A percentile compares a stretch with the other conserved stretches of the same genome.
These are phyloP conservation scores for Peronosclerospora sorghi DNA, from an alignment of 352 stramenopile genomes.

Conservation along the genomic window DNA sequence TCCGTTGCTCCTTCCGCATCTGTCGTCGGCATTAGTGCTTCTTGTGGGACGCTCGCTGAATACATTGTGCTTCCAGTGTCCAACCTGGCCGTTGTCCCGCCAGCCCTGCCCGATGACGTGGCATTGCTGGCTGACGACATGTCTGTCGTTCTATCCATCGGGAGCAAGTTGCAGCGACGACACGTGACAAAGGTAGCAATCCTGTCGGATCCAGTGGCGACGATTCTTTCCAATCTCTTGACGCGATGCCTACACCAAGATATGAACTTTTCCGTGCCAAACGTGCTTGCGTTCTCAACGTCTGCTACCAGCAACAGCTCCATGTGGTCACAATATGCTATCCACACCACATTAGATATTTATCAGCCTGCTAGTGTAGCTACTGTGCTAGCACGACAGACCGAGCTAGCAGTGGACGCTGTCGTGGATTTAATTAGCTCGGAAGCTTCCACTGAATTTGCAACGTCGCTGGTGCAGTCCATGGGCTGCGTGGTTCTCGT, in stretches of 20 bases:
- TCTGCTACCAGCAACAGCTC: conserved; percentile 3
- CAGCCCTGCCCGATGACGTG: conserved; percentile 26
- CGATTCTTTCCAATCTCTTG: conserved; percentile 23
- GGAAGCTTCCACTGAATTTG: conserved; percentile 30
- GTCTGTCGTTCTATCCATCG: conserved; percentile 27
- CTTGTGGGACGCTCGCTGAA: conserved; percentile 25
- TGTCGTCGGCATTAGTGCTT: conserved; percentile 26
- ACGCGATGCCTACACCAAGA: conserved; percentile 19
- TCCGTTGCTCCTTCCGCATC: too few species aligned
- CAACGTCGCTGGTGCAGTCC: conserved; percentile 29
- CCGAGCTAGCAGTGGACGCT: conserved; percentile 24
- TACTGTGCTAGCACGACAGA: conserved; percentile 13
- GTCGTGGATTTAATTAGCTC: conserved; percentile 44
- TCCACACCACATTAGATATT: conserved; percentile 24
- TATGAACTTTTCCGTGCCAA: conserved; percentile 6
- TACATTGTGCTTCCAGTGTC: conserved; percentile 29
- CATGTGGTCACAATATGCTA: conserved; percentile 13
- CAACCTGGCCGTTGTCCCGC: conserved; percentile 23
- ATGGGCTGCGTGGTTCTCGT: conserved; percentile 36
- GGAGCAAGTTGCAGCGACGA: conserved; percentile 15
- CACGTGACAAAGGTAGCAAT: conserved; percentile 18
- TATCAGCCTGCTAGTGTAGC: conserved; percentile 17
- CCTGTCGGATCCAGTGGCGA: conserved; percentile 10
- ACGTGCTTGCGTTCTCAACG: conserved; percentile 25
- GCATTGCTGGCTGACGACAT: conserved; percentile 31